Base-by-base conservation (phyloP, 108 stramenopile species). In the Nannochloropsis salina region DNA sequence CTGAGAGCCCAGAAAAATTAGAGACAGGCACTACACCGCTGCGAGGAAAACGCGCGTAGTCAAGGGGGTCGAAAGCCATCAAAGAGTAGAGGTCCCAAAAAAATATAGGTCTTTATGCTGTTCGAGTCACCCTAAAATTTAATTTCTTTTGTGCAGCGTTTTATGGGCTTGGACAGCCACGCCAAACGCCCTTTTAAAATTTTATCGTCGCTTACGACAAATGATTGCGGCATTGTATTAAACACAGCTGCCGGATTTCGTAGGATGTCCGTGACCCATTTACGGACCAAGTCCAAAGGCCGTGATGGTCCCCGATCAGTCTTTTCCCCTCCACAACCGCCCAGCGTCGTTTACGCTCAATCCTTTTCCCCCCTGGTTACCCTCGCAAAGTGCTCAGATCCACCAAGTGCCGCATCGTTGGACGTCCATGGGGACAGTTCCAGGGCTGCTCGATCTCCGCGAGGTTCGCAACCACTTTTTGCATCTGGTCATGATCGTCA, bases 391-490 rank as follows among this genome's bases (percentile, higher is more conserved):
- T 74, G 20, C 20, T 74, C 74, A 96, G 42, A 83, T 93, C 92
- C 42, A 90, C 88, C 8, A 97, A 93, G 85, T 98, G 96, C 15
- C 93, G 84, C 92, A 97, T 92, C 18, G 96, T 98, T 20, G 96
- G 96, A 87, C 96, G 90, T 31, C 94, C 94, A 85, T 96, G 94
- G 2, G 93, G 93, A 43, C 97, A 98, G 80, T 95, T 96, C 96
- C 96, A 98, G 18, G 97, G 97, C 82, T 94, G 92, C 22, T 97
- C 96, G 3, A 95, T 89, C n/a, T 91, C 90, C 18, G 92, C 92
- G 87, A 98, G 89, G 45, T 94, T 94, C 42, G 91, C 83, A 83
- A 97, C 95, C 42, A 98, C 89, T 10, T 87, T 83, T 31, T 88
- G 88, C 95, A 96, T 96, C 82, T 98, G 95, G 61, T 92, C 92